Evolutionary conservation across 176 grass and related monocot genomes (phyloP).

Genomic region (Lolium rigidum): DNA sequence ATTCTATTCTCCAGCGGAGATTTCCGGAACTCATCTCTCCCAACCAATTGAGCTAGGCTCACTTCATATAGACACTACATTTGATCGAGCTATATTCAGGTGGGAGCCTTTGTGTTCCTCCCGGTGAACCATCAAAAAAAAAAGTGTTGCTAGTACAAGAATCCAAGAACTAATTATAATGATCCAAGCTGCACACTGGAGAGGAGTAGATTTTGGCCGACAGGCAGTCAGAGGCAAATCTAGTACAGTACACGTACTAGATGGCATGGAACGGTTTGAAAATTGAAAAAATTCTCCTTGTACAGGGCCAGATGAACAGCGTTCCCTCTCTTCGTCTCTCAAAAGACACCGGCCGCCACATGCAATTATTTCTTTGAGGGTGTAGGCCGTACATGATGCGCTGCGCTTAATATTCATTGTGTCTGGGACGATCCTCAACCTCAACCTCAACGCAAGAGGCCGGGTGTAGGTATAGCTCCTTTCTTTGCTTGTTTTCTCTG

Average conservation of each 20-base stretch:
- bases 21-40: too few relatives aligned
- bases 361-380: slow-evolving; percentile 19
- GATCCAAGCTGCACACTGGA: not conserved
- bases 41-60: too few relatives aligned
- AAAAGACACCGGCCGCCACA: slow-evolving; percentile 47
- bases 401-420: slow-evolving; percentile 39
- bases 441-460: too few relatives aligned
- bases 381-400: slow-evolving; percentile 36
- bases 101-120: too few relatives aligned
- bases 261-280: slow-evolving; percentile 28
- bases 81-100: too few relatives aligned
- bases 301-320: slow-evolving; percentile 10
- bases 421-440: slow-evolving; percentile 2
- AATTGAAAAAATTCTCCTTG: slow-evolving; percentile 28
- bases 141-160: not conserved
- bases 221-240: slow-evolving; percentile 46
- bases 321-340: not conserved
- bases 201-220: not conserved
- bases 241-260: slow-evolving; percentile 13
- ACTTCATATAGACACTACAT: too few relatives aligned
- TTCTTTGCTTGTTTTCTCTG: not conserved
- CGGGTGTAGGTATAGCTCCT: too few relatives aligned
- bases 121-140: too few relatives aligned
- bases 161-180: not conserved
- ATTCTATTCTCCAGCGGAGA: too few relatives aligned